A percentile compares a stretch with the other conserved stretches of the same genome.
These are phyloP conservation scores for Exophiala bonariae DNA, from an alignment of 2,329 filamentous ascomycete species.

Conservation along the genomic window DNA sequence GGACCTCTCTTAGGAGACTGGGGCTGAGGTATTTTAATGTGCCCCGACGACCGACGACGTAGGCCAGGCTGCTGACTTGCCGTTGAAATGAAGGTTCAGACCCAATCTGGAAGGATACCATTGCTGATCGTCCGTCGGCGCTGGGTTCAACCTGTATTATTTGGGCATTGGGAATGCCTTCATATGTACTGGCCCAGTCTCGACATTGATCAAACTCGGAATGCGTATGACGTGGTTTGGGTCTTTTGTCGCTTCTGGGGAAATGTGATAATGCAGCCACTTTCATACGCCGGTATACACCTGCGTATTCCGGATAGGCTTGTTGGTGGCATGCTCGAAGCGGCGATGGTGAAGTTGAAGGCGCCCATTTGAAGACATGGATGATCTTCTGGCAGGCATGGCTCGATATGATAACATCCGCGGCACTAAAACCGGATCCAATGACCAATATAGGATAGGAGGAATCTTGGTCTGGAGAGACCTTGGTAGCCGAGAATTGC, in stretches of 20 bases:
- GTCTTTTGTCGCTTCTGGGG: constrained; percentile 26
- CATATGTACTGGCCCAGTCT: constrained; percentile 53
- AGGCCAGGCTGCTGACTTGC: constrained; percentile 51
- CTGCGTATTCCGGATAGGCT: constrained; percentile 63
- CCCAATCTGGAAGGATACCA: constrained; percentile 44
- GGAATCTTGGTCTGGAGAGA: constrained; percentile 4
- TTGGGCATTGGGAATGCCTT: constrained; percentile 56
- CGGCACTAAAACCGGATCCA: constrained; percentile 63
- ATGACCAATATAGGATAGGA: constrained; percentile 54
- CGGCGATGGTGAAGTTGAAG: constrained; percentile 55
- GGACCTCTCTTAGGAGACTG: constrained; percentile 48
- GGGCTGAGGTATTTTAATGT: constrained; percentile 53
- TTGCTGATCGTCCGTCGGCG: constrained; percentile 30
- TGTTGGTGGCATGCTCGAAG: constrained; percentile 60
- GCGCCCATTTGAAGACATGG: constrained; percentile 63
- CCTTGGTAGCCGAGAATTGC: constrained; percentile 27
- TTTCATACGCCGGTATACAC: constrained; percentile 62
- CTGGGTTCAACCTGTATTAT: constrained; percentile 41
- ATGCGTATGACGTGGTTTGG: constrained; percentile 28
- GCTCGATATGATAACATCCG: constrained; percentile 60
- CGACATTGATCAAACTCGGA: constrained; percentile 49
- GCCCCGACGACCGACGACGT: constrained; percentile 59
- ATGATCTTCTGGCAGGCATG: constrained; percentile 52
- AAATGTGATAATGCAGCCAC: constrained; percentile 39
- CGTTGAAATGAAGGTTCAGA: constrained; percentile 47